Base-by-base conservation (phyloP, 768 basidiomycete species). In the Pulveroboletus sp. region DNA sequence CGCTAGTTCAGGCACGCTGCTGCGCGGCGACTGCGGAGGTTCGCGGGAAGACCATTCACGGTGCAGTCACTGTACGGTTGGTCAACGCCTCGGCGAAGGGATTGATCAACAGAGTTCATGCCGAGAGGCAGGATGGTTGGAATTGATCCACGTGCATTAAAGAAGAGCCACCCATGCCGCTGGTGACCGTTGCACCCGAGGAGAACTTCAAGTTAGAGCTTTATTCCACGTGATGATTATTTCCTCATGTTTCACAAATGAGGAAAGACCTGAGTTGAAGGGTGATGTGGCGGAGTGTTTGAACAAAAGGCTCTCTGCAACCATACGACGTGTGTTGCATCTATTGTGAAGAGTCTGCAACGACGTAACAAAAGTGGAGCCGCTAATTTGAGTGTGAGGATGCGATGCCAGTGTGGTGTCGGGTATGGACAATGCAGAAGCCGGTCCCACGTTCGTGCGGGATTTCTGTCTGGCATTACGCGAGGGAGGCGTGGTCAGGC, bases 1-100 rank as follows among this genome's bases (percentile, higher is more conserved):
- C 34, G 34, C 34, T n/a, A n/a, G 16, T 16, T 14, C 24, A 38
- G n/a, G 31, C n/a, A 40, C 40, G 31, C 17, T 36, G 17, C 21
- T 23, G 33, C 12, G 37, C 21, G n/a, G n/a, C n/a, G n/a, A n/a
- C n/a, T n/a, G n/a, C n/a, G 16, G 21, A 60, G 58, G 35, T 48
- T 60, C 57, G 57, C 58, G 58, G 58, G 49, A 59, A 40, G 27
- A 23, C n/a, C 17, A 4, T n/a, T n/a, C n/a, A n/a, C n/a, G n/a
- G n/a, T n/a, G n/a, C n/a, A n/a, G n/a, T n/a, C n/a, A n/a, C n/a
- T n/a, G n/a, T n/a, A n/a, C n/a, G n/a, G n/a, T 27, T 27, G 9
- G 25, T 24, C 13, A 17, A 32, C 12, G n/a, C 17, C 10, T 17
- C 35, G 29, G 16, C 12, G 20, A 7, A 19, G 10, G 3, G n/a